Percentiles rank a stretch among this genome's conserved stretches.
Conservation (phyloP, 495 filamentous ascomycete genomes). For the Staphylotrichum longicolle region DNA sequence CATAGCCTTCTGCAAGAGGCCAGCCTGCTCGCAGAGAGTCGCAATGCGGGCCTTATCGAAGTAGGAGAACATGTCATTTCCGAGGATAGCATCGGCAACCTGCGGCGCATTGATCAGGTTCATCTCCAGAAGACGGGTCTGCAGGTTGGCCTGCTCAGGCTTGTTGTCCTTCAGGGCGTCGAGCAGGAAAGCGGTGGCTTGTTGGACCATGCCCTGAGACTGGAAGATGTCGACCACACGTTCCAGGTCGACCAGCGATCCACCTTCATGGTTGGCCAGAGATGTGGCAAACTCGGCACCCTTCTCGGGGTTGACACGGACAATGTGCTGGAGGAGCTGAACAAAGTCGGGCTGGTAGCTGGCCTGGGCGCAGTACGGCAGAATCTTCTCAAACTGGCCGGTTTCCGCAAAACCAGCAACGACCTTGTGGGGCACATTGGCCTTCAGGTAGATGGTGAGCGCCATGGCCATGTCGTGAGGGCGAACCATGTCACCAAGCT, state of each 20-base stretch:
- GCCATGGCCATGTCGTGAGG: slow-evolving; percentile 85
- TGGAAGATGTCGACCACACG: slow-evolving; percentile 97
- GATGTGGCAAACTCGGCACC: slow-evolving; percentile 88
- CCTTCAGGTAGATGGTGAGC: slow-evolving; percentile 78
- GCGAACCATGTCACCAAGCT: slow-evolving; percentile 90
- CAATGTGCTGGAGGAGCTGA: slow-evolving; percentile 84
- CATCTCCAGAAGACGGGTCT: slow-evolving; percentile 96
- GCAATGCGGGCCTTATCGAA: slow-evolving; percentile 89
- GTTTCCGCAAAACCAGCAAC: slow-evolving; percentile 93
- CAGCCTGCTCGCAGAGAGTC: slow-evolving; percentile 86
- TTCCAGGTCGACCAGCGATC: slow-evolving; percentile 86
- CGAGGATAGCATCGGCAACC: slow-evolving; percentile 94
- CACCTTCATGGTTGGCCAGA: slow-evolving; percentile 80
- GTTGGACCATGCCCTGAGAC: slow-evolving; percentile 95
- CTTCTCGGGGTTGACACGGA: slow-evolving; percentile 89
- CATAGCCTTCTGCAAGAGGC: slow-evolving; percentile 80
- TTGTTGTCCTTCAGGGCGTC: slow-evolving; percentile 92
- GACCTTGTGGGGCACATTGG: slow-evolving; percentile 85
- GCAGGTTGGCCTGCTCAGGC: slow-evolving; percentile 87
- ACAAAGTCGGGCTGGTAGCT: slow-evolving; percentile 92
- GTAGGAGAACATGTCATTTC: slow-evolving; percentile 96
- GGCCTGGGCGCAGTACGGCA: slow-evolving; percentile 78
- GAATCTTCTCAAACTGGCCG: slow-evolving; percentile 92
- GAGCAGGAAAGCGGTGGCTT: slow-evolving; percentile 93
- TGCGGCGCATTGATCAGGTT: slow-evolving; percentile 94